Base-by-base conservation (phyloP, 192 early-diverging fungal genomes). In the Entomortierella parvispora region DNA sequence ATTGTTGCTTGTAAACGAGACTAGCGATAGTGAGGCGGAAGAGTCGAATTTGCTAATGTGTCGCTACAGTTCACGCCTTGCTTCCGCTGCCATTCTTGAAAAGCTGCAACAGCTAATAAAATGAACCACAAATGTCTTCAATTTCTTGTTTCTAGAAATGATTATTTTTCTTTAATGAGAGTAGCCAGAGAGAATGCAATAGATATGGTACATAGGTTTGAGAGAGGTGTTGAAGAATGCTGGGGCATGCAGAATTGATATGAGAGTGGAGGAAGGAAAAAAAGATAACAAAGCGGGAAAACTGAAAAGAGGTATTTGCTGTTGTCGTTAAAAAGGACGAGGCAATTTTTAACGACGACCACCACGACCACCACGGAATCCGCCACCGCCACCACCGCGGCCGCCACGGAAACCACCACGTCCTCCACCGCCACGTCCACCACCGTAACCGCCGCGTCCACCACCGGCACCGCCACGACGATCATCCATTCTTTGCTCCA, bases 401-500 rank as follows among this genome's bases (percentile, higher is more conserved):
- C 61, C 62, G 44, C 77, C 53, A 48, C 82, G 59, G 44, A 83
- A 71, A 20, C 82, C 79, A 58, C 82, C 68, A 28, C 68, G 62
- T 3, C 82, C 66, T 45, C 85, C 81, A 23, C 84, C 69, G 44
- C 89, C 82, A 48, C 81, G 62, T 33, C 87, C 71, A 33, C 77
- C 67, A 34, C 80, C 62, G 26, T 68, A 65, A 37, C 83, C 83
- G 34, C 80, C 70, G 69, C 82, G 71, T 56, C 80, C 60, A 33
- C 80, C 69, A 62, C 72, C 76, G 23, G 66, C 61, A 29, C 88
- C 72, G 20, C 82, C 84, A 65, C 71, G 62, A 56, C 72, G 72
- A 47, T 81, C 69, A 59, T 72, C 74, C 61, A 76, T 68, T 49
- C 71, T 71, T 45, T 90, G 92, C 75, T 90, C 85, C 15, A 98